Evolutionary conservation across 768 basidiomycete species (phyloP), one percentile per base, ranked within the genome.

Genomic region (Russula lepida): DNA sequence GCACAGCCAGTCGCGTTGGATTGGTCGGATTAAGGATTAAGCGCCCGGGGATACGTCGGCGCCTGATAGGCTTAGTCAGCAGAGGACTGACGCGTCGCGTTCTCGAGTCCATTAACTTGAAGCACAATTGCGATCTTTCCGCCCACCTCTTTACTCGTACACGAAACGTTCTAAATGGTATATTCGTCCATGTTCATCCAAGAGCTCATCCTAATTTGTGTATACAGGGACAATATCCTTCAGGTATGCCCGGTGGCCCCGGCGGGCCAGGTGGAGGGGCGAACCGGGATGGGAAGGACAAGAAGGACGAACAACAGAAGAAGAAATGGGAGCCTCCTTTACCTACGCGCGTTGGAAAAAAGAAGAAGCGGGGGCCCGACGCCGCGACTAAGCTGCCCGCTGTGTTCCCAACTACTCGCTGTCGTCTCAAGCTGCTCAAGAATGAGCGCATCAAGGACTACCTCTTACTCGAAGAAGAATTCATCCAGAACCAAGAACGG

Each of bases 261-360:
- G 63, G 63, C 35, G 66, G 63, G 12, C 70, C 71, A n/a, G 68
- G 67, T 43, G 69, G 69, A 37, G 64, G 64, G 27, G 64, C 60
- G 49, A 64, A 66, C 39, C 58, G 63, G 56, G 67, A 65, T 19
- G 63, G 66, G 50, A 67, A 75, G 71, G 69, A 71, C 73, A 67
- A 71, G 60, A 73, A 80, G 54, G 81, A 75, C 69, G 83, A 86
- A 75, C 69, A 73, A 13, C 77, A 81, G 71, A 83, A 86, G 75
- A 97, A 98, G 84, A 95, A 95, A 77, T 98, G 95, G 94, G 95
- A 98, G 73, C 94, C 95, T 8, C 95, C 95, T 69, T 83, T 97
- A 60, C 95, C 95, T 15, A 97, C 95, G 49, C 89, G 92, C 62
- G 92, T 98, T 37, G 95, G 95, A 51, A 97, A 95, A 83, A 95